phyloP scores from a whole-genome alignment of 306 rosid species.

The Lagenaria siceraria region DNA sequence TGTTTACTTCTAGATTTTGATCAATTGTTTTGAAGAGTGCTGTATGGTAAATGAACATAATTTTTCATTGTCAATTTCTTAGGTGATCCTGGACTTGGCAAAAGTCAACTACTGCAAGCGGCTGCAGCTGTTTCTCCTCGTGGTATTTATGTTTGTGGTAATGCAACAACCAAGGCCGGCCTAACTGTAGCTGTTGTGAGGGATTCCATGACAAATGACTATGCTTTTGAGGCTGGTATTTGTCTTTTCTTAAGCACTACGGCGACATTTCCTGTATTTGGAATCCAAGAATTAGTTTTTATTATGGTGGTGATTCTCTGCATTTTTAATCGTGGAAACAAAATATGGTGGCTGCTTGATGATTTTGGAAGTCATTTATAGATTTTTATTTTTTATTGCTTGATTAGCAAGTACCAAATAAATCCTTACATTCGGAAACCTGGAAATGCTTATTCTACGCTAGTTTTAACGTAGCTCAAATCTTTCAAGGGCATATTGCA shows the following conservation, averaged over 20 bases:
- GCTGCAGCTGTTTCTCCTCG: slow-evolving; percentile 86
- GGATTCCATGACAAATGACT: slow-evolving; percentile 80
- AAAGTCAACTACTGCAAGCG: slow-evolving; percentile 91
- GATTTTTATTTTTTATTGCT: neutral
- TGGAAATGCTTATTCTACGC: neutral
- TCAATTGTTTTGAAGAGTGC: slow-evolving; percentile 9
- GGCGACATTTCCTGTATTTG: neutral
- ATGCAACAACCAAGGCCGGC: slow-evolving; percentile 89
- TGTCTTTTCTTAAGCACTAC: neutral
- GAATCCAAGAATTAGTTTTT: neutral
- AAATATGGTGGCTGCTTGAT: neutral
- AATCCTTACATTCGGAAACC: neutral
- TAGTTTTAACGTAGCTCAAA: neutral
- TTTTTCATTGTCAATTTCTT: slow-evolving; percentile 18
- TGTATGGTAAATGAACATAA: neutral
- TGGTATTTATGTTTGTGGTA: slow-evolving; percentile 93
- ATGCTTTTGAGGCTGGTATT: slow-evolving; percentile 90
- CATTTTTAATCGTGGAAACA: neutral
- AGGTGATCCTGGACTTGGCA: slow-evolving; percentile 97
- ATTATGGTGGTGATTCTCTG: neutral
- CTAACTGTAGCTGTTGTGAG: slow-evolving; percentile 90
- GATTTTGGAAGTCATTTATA: neutral
- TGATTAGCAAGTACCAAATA: neutral
- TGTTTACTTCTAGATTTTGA: slow-evolving; percentile 12
- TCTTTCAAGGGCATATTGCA: neutral